Conservation (phyloP, 2,329 filamentous ascomycete species). For the Pseudocercospora pini-densiflorae region DNA sequence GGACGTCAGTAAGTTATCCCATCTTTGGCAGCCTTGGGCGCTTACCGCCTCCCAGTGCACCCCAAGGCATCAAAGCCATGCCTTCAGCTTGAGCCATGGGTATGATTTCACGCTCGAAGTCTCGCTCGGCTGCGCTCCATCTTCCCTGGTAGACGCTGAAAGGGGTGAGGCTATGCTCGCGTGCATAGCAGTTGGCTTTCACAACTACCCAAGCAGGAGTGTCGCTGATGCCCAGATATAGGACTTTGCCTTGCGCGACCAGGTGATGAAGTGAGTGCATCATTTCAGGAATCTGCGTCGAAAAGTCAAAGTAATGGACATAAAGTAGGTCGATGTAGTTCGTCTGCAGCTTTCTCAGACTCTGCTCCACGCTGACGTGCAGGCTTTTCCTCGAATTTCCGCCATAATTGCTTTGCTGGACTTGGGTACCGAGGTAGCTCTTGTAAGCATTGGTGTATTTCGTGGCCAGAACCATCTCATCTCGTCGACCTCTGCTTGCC, state of each 20-base stretch:
- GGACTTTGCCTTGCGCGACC: constrained; percentile 64
- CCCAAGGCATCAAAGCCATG: constrained; percentile 63
- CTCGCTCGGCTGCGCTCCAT: constrained; percentile 49
- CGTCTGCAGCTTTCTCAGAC: constrained; percentile 61
- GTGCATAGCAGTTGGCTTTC: constrained; percentile 55
- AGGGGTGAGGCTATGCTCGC: constrained; percentile 68
- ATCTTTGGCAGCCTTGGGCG: background rate
- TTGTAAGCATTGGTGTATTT: constrained; percentile 46
- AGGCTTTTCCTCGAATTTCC: constrained; percentile 68
- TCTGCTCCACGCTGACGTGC: constrained; percentile 50
- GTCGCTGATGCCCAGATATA: constrained; percentile 70
- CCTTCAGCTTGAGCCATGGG: constrained; percentile 67
- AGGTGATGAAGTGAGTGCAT: constrained; percentile 70
- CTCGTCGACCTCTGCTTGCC: constrained; percentile 52
- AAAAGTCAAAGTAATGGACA: constrained; percentile 43
- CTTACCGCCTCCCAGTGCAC: constrained; percentile 41
- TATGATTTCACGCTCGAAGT: constrained; percentile 59
- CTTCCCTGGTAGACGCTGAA: constrained; percentile 72
- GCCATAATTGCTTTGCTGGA: constrained; percentile 52
- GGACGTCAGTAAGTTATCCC: background rate
- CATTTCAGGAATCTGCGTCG: constrained; percentile 61
- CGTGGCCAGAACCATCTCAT: constrained; percentile 65
- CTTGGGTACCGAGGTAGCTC: constrained; percentile 30
- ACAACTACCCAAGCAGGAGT: constrained; percentile 62
- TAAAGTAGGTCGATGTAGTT: constrained; percentile 65